A percentile compares a stretch with the other conserved stretches of the same genome.
Conservation (phyloP, 129 eudicot genomes). For the Mikania micrantha region DNA sequence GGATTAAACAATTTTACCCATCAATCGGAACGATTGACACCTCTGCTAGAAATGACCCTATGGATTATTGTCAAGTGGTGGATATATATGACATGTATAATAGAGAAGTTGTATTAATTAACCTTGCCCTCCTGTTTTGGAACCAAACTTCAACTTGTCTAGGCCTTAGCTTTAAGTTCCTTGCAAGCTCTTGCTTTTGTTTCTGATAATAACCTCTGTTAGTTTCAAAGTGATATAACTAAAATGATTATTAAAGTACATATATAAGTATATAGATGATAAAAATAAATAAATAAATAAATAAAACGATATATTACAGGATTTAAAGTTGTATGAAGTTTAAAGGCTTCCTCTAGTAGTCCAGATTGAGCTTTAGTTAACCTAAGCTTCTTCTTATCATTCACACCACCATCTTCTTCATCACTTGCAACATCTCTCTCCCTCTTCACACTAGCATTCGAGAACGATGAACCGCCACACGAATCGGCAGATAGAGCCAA, state of each 20-base stretch:
- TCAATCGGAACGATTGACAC: no score
- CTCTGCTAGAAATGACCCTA: no score
- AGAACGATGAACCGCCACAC: conserved; percentile 51
- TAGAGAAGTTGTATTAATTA: background rate
- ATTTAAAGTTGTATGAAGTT: conserved; percentile 68
- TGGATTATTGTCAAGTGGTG: no score
- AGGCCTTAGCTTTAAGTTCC: conserved; percentile 62
- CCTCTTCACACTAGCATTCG: conserved; percentile 66
- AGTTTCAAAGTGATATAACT: conserved; percentile 1
- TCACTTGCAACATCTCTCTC: conserved; percentile 61
- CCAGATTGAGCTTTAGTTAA: conserved; percentile 91
- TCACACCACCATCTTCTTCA: conserved; percentile 57
- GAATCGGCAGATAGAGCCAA: conserved; percentile 52
- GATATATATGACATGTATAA: background rate
- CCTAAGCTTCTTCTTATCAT: conserved; percentile 78
- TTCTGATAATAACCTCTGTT: conserved; percentile 43
- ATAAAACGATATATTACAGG: conserved; percentile 41
- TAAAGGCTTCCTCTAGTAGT: conserved; percentile 86
- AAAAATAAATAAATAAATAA: background rate
- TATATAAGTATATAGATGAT: background rate
- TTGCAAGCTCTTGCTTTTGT: conserved; percentile 83
- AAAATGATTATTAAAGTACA: background rate
- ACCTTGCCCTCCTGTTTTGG: conserved; percentile 96
- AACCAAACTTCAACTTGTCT: conserved; percentile 98
- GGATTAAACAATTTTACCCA: no score